Percentiles rank a stretch among this genome's conserved stretches.
These are phyloP conservation scores for Hura crepitans DNA, from an alignment of 441 rosid genomes.

Conservation along the genomic window DNA sequence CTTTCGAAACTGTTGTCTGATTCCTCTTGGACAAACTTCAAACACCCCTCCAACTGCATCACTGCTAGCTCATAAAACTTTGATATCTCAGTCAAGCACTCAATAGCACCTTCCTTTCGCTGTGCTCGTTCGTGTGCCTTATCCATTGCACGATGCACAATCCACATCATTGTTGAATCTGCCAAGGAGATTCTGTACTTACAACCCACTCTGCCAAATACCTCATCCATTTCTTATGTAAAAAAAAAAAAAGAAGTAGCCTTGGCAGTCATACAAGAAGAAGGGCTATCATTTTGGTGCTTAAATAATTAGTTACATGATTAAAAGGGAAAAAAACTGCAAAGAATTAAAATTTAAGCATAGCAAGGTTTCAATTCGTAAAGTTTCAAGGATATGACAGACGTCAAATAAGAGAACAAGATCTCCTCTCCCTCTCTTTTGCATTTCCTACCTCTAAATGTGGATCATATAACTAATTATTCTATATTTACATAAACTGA, in stretches of 20 bases:
- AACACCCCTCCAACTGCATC: slow-evolving; percentile 69
- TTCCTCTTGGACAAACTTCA: slow-evolving; percentile 65
- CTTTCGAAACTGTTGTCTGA: slow-evolving; percentile 46
- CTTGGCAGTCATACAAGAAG: neutral
- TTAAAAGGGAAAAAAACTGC: too few relatives aligned
- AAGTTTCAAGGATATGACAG: too few relatives aligned
- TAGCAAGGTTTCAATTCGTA: too few relatives aligned
- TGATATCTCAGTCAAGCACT: slow-evolving; percentile 66
- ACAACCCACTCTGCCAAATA: slow-evolving; percentile 44
- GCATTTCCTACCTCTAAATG: too few relatives aligned
- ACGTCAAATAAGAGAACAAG: too few relatives aligned
- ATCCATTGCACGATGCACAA: slow-evolving; percentile 70
- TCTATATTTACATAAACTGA: neutral
- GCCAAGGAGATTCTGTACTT: slow-evolving; percentile 50
- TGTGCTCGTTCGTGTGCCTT: slow-evolving; percentile 69
- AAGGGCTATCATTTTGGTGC: neutral
- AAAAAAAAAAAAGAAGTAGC: too few relatives aligned
- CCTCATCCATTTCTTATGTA: slow-evolving; percentile 48
- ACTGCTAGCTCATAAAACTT: slow-evolving; percentile 79
- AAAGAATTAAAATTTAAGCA: too few relatives aligned
- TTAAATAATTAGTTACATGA: too few relatives aligned
- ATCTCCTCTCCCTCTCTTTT: too few relatives aligned
- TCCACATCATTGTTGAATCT: slow-evolving; percentile 83
- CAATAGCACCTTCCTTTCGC: slow-evolving; percentile 55
- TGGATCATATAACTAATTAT: too few relatives aligned